A percentile compares a stretch with the other conserved stretches of the same genome.
These are phyloP conservation scores for Fusarium dimerum DNA, from an alignment of 2,329 filamentous ascomycete species.

Conservation along the genomic window DNA sequence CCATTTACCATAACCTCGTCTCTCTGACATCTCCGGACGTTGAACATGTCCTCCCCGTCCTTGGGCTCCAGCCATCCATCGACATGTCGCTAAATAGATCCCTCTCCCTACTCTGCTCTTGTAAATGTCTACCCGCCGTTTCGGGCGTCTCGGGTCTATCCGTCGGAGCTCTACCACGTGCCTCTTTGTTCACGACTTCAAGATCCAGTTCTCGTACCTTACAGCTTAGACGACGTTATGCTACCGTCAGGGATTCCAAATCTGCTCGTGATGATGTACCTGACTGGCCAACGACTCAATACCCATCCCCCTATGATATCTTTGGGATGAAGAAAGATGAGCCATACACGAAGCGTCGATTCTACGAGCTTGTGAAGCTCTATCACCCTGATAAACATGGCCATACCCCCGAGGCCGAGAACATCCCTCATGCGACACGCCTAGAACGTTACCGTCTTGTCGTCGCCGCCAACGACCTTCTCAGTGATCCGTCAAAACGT, in stretches of 20 bases:
- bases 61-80: slow-evolving; percentile 9
- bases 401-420: slow-evolving; percentile 28
- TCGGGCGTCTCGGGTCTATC: slow-evolving; percentile 12
- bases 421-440: slow-evolving; percentile 57
- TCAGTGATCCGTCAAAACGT: slow-evolving; percentile 78
- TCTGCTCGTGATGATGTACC: slow-evolving; percentile 15
- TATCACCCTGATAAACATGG: slow-evolving; percentile 82
- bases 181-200: slow-evolving; percentile 4
- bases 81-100: slow-evolving; percentile 26
- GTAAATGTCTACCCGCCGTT: slow-evolving; percentile 21
- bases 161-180: slow-evolving; percentile 9
- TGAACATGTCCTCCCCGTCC: slow-evolving; percentile 21
- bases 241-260: slow-evolving; percentile 17
- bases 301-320: slow-evolving; percentile 89
- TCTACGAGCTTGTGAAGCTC: slow-evolving; percentile 89
- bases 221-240: slow-evolving; percentile 20
- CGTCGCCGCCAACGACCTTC: slow-evolving; percentile 82
- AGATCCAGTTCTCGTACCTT: neutral
- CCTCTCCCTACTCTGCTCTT: slow-evolving; percentile 18
- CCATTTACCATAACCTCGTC: neutral
- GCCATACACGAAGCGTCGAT: slow-evolving; percentile 79
- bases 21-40: slow-evolving; percentile 1
- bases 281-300: slow-evolving; percentile 48
- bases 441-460: slow-evolving; percentile 90
- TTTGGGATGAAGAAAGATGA: slow-evolving; percentile 61